Base-by-base conservation (phyloP, 805 yeast genomes). In the Hanseniaspora valbyensis region DNA sequence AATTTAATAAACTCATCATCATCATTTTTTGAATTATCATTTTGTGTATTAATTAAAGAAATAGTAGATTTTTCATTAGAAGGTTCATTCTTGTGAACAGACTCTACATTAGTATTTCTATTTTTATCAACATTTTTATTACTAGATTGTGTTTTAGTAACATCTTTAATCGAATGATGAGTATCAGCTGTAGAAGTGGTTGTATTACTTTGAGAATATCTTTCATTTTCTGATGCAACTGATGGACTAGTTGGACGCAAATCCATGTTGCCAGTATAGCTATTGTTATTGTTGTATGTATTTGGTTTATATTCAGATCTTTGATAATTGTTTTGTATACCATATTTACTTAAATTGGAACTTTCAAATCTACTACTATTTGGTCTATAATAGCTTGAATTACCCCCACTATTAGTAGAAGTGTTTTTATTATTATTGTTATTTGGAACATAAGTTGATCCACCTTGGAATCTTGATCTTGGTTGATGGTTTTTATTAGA, bases 381-480 rank as follows among this genome's bases (percentile, higher is more conserved):
- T 16, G 42, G 21, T 26, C 32, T 39, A 8, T 39, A 26, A 25
- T 39, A 39, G n/a, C n/a, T 26, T 14, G 44, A 19, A 39, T 29
- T 44, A 6, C 30, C 28, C 6, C 29, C 30, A 14, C 19, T 40
- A 16, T 8, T 18, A 19, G 25, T 30, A 2, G 30, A 9, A 8
- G 16, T 16, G 26, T 14, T 25, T 24, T 33, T 39, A 25, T 39
- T 24, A 7, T 16, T 28, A 21, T 10, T 24, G n/a, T 22, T 22
- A 21, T 40, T 38, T 18, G 38, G 22, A 21, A n/a, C 16, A 25
- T 39, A 39, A 8, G 42, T 21, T 4, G 42, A 33, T 3, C 44
- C 30, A 3, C 51, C 51, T 33, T 48, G 44, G 33, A 48, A 48
- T 19, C 51, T 48, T 18, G 51, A 48, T 39, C 32, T 39, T 39